Evolutionary conservation across 208 protist genomes (phyloP).

Genomic region (Hexamita inflata): DNA sequence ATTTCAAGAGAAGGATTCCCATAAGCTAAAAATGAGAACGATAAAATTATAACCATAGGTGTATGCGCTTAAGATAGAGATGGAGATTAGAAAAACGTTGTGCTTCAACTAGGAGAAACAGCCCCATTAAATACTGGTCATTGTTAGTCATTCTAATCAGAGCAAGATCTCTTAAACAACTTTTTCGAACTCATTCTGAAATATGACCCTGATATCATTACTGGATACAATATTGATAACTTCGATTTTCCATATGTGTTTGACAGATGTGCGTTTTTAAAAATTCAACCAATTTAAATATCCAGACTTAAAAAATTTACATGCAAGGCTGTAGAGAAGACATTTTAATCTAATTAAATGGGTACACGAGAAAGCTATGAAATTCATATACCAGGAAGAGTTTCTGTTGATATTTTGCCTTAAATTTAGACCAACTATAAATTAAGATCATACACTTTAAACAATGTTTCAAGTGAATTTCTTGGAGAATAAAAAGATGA

Average conservation of each 20-base stretch:
- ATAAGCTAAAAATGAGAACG: background rate
- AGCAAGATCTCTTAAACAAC: conserved; percentile 58
- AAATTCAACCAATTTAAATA: conserved; percentile 52
- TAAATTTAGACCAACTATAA: conserved; percentile 89
- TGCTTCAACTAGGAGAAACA: background rate
- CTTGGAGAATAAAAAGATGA: conserved; percentile 98
- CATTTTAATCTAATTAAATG: conserved; percentile 84
- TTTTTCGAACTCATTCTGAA: conserved; percentile 59
- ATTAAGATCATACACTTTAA: conserved; percentile 95
- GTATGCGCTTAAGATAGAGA: background rate
- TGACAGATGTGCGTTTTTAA: conserved; percentile 67
- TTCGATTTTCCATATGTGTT: conserved; percentile 98
- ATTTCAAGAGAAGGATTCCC: background rate
- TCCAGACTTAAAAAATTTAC: background rate
- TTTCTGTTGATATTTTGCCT: conserved; percentile 84
- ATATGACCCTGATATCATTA: conserved; percentile 75
- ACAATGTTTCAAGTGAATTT: conserved; percentile 89
- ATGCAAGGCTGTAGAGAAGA: conserved; percentile 40
- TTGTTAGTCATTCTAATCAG: conserved; percentile 71
- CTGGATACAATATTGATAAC: conserved; percentile 97
- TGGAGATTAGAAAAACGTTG: background rate
- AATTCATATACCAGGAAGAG: conserved; percentile 66
- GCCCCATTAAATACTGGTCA: conserved; percentile 43
- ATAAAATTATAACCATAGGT: background rate
- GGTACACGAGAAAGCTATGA: conserved; percentile 92